Conservation (phyloP, 768 basidiomycete species). For the Phylloporus arenicola region DNA sequence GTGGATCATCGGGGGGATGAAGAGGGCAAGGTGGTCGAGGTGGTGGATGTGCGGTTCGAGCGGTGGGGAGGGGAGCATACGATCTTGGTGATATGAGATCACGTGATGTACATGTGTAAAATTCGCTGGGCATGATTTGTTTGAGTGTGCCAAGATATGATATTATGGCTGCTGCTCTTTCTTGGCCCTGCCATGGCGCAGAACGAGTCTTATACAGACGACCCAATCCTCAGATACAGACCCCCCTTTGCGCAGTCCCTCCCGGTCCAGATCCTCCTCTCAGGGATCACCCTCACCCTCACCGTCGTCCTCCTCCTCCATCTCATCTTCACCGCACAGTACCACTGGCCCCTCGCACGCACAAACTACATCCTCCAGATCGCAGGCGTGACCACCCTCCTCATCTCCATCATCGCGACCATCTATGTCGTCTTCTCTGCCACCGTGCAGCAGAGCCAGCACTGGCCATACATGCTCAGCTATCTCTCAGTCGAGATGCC, state of each 20-base stretch:
- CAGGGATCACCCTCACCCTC: constrained; percentile 80
- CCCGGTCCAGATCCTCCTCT: constrained; percentile 84
- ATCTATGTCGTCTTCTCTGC: constrained; percentile 67
- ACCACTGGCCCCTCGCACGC: constrained; percentile 90
- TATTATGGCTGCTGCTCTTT: constrained; percentile 5
- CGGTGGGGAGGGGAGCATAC: not conserved
- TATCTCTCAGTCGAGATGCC: constrained; percentile 77
- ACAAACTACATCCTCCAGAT: constrained; percentile 91
- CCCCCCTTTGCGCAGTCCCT: constrained; percentile 84
- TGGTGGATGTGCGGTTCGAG: no score
- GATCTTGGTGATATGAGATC: not conserved
- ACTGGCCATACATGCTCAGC: constrained; percentile 95
- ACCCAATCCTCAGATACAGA: constrained; percentile 75
- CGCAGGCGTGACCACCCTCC: constrained; percentile 72
- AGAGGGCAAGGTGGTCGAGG: no score
- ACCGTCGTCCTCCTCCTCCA: constrained; percentile 83
- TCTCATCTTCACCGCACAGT: constrained; percentile 90
- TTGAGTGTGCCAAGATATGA: constrained; percentile 3
- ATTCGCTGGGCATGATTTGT: not conserved
- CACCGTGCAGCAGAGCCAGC: constrained; percentile 54
- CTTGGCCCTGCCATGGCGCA: constrained; percentile 21
- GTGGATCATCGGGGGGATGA: constrained; percentile 36
- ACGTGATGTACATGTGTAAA: not conserved
- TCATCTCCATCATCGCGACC: constrained; percentile 73
- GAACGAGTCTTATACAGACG: constrained; percentile 25